phyloP scores from a whole-genome alignment of 768 basidiomycete genomes.

The Xerocomus potaroensis region DNA sequence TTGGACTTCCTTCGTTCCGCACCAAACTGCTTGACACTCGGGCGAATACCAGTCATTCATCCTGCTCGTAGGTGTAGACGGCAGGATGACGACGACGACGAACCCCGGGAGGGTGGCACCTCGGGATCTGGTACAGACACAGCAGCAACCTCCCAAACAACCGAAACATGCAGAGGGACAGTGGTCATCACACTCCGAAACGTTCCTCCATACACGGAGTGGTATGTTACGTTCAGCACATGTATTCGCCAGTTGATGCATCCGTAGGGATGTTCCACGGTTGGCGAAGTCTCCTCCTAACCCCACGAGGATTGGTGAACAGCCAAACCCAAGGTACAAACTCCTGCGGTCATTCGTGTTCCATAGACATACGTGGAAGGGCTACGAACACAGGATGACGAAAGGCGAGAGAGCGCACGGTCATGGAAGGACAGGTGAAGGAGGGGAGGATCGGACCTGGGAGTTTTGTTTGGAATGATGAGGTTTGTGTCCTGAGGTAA shows the following conservation, averaged over 20 bases:
- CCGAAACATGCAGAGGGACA: constrained; percentile 50
- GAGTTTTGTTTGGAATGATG: constrained; percentile 60
- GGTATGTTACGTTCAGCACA: constrained; percentile 43
- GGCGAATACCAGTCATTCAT: constrained; percentile 45
- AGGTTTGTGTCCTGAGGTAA: not conserved
- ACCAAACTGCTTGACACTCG: constrained; percentile 52
- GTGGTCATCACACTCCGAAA: constrained; percentile 85
- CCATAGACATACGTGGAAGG: constrained; percentile 62
- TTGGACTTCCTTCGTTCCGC: constrained; percentile 79
- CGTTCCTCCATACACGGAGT: constrained; percentile 80
- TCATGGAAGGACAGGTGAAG: constrained; percentile 62
- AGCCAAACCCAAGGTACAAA: constrained; percentile 62
- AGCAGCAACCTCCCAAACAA: not conserved
- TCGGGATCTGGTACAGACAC: constrained; percentile 15
- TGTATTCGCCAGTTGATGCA: constrained; percentile 7
- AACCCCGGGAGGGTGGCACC: constrained; percentile 27
- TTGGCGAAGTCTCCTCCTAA: constrained; percentile 72
- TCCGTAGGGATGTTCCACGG: constrained; percentile 65
- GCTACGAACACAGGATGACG: constrained; percentile 94
- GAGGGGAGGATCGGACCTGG: constrained; percentile 83
- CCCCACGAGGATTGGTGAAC: constrained; percentile 40
- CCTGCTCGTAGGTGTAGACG: constrained; percentile 42
- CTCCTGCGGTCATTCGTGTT: constrained; percentile 81
- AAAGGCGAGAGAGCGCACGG: constrained; percentile 75
- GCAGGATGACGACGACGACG: constrained; percentile 43